These are phyloP conservation scores for Brassica juncea DNA, from an alignment of 345 rosid species.

Conservation along the genomic window DNA sequence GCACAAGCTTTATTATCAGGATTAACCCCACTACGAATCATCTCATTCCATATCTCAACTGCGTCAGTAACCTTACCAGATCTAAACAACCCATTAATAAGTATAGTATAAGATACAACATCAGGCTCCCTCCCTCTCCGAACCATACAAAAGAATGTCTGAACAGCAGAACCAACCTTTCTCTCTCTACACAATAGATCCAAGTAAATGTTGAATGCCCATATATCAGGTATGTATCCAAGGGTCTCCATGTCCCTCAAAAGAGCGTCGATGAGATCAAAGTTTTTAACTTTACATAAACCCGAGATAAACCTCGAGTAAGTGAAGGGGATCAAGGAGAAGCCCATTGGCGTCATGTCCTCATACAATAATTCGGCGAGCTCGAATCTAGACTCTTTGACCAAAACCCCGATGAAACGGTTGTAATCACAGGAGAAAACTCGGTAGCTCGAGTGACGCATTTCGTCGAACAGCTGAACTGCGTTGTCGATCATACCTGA, in stretches of 20 bases:
- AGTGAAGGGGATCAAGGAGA: conserved; percentile 79
- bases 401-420: conserved; percentile 79
- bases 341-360: conserved; percentile 65
- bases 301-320: conserved; percentile 92
- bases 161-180: conserved; percentile 54
- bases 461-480: conserved; percentile 81
- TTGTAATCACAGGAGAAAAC: conserved; percentile 78
- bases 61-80: conserved; percentile 56
- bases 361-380: conserved; percentile 63
- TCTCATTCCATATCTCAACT: conserved; percentile 61
- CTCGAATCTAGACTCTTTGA: conserved; percentile 64
- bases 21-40: conserved; percentile 57
- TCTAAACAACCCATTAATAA: conserved; percentile 70
- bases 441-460: conserved; percentile 77
- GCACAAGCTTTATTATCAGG: conserved; percentile 69
- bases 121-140: conserved; percentile 75
- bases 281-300: conserved; percentile 62
- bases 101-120: conserved; percentile 79
- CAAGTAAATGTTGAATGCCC: conserved; percentile 81
- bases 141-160: conserved; percentile 59
- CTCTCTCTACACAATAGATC: conserved; percentile 65
- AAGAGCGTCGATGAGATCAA: conserved; percentile 58
- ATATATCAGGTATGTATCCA: conserved; percentile 66
- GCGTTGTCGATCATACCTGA: conserved; percentile 78
- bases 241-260: conserved; percentile 69